phyloP scores from a whole-genome alignment of 768 basidiomycete species.

The Solioccasus polychromus region DNA sequence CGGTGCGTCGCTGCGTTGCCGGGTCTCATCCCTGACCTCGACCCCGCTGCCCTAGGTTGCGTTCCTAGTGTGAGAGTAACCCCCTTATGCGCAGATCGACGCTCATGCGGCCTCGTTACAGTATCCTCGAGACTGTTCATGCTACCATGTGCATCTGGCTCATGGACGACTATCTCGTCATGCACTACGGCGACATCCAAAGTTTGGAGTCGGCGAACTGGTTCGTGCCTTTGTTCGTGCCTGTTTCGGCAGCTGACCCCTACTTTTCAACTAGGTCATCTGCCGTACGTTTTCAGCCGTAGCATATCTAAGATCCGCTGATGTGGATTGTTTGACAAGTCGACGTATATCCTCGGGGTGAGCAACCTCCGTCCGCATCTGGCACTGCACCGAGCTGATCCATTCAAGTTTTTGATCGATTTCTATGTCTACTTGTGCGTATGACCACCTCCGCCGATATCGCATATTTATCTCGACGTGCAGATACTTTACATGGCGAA shows the following conservation, averaged over 20 bases:
- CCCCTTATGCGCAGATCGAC: background rate
- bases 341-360: slow-evolving; percentile 23
- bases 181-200: slow-evolving; percentile 10
- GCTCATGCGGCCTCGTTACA: slow-evolving; percentile 2
- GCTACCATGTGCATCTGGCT: slow-evolving; percentile 21
- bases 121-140: slow-evolving; percentile 21
- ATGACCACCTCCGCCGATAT: no score
- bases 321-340: slow-evolving; percentile 2
- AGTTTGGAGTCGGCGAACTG: slow-evolving; percentile 15
- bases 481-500: slow-evolving; percentile 30
- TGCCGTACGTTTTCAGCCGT: slow-evolving; percentile 11
- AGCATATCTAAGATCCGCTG: background rate
- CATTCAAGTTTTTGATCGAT: slow-evolving; percentile 21
- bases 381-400: slow-evolving; percentile 1
- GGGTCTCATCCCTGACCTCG: background rate
- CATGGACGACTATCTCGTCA: slow-evolving; percentile 25
- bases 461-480: background rate
- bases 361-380: background rate
- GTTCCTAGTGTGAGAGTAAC: slow-evolving; percentile 13
- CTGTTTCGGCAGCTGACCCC: background rate
- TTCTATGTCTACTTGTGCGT: slow-evolving; percentile 27
- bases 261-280: slow-evolving; percentile 9
- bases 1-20: slow-evolving; percentile 11
- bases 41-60: slow-evolving; percentile 20
- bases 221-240: slow-evolving; percentile 11